These are phyloP conservation scores for Saturnispora sekii DNA, from an alignment of 805 yeast genomes.

Conservation along the genomic window DNA sequence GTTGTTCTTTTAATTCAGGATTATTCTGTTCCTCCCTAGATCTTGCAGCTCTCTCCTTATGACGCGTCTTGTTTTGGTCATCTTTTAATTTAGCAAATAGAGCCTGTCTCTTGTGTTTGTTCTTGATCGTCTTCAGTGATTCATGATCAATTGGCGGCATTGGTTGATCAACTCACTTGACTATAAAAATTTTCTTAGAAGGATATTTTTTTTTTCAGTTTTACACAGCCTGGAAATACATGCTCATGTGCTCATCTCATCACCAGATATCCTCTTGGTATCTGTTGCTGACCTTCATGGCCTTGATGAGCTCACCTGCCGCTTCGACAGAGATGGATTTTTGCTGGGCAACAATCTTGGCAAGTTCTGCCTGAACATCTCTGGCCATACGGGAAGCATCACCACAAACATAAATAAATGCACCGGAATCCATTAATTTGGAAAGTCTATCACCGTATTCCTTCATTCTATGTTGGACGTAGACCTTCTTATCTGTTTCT, in stretches of 20 bases:
- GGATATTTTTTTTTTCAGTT: background rate
- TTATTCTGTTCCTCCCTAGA: conserved; percentile 81
- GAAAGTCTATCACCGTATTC: conserved; percentile 38
- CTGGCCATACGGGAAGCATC: conserved; percentile 88
- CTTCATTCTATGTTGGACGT: conserved; percentile 70
- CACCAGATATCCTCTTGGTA: conserved; percentile 98
- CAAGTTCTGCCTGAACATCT: conserved; percentile 66
- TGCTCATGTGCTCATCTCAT: conserved; percentile 8
- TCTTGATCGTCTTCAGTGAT: conserved; percentile 43
- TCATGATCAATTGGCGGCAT: conserved; percentile 29
- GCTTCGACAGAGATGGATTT: conserved; percentile 39
- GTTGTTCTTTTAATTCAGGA: conserved; percentile 72
- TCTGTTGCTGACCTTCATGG: conserved; percentile 66
- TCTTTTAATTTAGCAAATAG: conserved; percentile 65
- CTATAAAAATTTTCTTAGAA: background rate
- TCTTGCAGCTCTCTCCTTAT: conserved; percentile 65
- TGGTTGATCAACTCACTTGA: background rate
- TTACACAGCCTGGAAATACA: background rate
- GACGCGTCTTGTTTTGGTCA: conserved; percentile 67
- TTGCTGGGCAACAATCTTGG: conserved; percentile 41
- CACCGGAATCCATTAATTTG: conserved; percentile 47
- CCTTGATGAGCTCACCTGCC: conserved; percentile 63
- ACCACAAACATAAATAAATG: conserved; percentile 87
- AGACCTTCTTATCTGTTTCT: conserved; percentile 46
- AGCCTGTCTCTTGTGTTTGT: conserved; percentile 74